Evolutionary conservation across 1,139 yeast species (phyloP).

Genomic region (Fermentozyma sake): DNA sequence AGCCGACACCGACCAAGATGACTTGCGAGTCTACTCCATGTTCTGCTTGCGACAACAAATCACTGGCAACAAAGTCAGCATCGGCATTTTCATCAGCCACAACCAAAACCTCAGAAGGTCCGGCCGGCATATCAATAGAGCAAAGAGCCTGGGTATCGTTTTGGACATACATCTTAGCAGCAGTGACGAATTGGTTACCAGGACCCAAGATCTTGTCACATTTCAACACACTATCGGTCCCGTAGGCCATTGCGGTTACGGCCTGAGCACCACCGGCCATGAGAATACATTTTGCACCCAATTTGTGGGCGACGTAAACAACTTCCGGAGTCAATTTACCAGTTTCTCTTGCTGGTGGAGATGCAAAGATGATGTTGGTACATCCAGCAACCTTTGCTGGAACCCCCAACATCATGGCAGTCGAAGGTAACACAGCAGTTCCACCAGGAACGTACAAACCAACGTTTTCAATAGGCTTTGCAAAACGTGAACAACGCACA

Average conservation of each 20-base stretch:
- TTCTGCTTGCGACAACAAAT: slow-evolving; percentile 94
- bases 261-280: slow-evolving; percentile 99
- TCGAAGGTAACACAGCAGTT: slow-evolving; percentile 95
- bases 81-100: slow-evolving; percentile 84
- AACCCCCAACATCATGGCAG: slow-evolving; percentile 96
- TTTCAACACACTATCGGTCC: slow-evolving; percentile 87
- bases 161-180: slow-evolving; percentile 96
- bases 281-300: slow-evolving; percentile 85
- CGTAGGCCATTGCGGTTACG: slow-evolving; percentile 97
- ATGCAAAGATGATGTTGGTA: slow-evolving; percentile 85
- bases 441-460: slow-evolving; percentile 99
- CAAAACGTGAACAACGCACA: slow-evolving; percentile 87
- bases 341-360: slow-evolving; percentile 92
- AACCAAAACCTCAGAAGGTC: slow-evolving; percentile 95
- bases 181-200: slow-evolving; percentile 98
- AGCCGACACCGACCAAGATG: slow-evolving; percentile 76
- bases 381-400: slow-evolving; percentile 99
- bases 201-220: slow-evolving; percentile 98
- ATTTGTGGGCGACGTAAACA: slow-evolving; percentile 92
- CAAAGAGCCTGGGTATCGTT: slow-evolving; percentile 94
- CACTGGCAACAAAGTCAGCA: slow-evolving; percentile 94
- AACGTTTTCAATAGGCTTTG: slow-evolving; percentile 90
- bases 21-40: slow-evolving; percentile 99
- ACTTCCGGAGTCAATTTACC: slow-evolving; percentile 96
- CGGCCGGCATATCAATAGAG: slow-evolving; percentile 99